phyloP scores from a whole-genome alignment of 192 early-diverging fungal species.

The Rhizophagus clarus region DNA sequence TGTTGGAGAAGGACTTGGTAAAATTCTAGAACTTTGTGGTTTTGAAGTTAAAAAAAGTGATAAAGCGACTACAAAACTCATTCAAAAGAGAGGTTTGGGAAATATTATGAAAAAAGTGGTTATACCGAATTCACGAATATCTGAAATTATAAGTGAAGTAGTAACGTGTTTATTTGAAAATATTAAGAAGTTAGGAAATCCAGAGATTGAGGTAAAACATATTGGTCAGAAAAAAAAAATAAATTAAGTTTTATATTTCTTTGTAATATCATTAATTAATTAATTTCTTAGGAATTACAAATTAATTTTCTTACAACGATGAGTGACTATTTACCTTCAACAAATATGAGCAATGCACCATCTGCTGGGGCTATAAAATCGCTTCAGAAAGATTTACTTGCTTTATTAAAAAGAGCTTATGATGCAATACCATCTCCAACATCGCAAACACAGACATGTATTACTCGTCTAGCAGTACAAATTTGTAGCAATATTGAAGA shows the following conservation, averaged over 20 bases:
- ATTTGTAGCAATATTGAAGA: background rate
- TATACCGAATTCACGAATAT: slow-evolving; percentile 41
- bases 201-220: slow-evolving; percentile 11
- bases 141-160: slow-evolving; percentile 40
- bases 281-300: slow-evolving; percentile 40
- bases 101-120: slow-evolving; percentile 44
- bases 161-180: slow-evolving; percentile 35
- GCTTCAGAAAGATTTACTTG: slow-evolving; percentile 7
- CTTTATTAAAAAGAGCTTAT: slow-evolving; percentile 2
- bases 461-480: slow-evolving; percentile 4
- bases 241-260: background rate
- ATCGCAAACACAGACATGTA: background rate
- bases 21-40: slow-evolving; percentile 51
- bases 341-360: slow-evolving; percentile 19
- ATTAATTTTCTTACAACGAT: slow-evolving; percentile 44
- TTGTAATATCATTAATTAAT: background rate
- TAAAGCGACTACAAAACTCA: slow-evolving; percentile 28
- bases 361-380: background rate
- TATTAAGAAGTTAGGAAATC: background rate
- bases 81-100: slow-evolving; percentile 50
- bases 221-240: too few species aligned
- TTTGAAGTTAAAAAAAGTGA: slow-evolving; percentile 31
- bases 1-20: slow-evolving; percentile 48
- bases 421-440: background rate
- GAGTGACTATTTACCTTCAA: slow-evolving; percentile 31